Evolutionary conservation across 768 basidiomycete genomes (phyloP), one percentile per base, ranked within the genome.

Genomic region (Cyathus striatus): DNA sequence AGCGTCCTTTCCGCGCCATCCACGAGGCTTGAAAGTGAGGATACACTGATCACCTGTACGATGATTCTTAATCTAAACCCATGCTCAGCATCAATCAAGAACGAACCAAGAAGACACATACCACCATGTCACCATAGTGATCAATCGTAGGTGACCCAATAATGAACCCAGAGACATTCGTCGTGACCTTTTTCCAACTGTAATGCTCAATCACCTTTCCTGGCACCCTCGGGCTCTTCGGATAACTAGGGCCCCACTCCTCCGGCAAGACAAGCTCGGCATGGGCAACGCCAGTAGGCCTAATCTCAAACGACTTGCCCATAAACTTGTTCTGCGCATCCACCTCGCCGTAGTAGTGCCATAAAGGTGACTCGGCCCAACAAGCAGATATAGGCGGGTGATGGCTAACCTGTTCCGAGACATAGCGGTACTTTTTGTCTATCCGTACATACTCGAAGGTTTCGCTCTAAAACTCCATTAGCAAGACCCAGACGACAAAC

Each of bases 341-440:
- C 51, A 83, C 86, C 70, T 91, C 89, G 54, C 93, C 92, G 49
- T 77, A 96, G 61, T 96, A 98, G 45, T 81, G 78, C 92, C 92
- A 98, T 30, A 67, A 64, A 0, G 90, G 89, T 0, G 88, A 83
- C 62, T 98, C 93, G 1, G 87, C 88, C 81, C 89, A 95, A 60
- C 94, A 97, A 6, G 94, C 93, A 3, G 90, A 92, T 39, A 97
- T 92, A 0, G 94, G 94, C 4, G 95, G 95, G 62, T 97, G 95
- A 62, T 97, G 94, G 56, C 86, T 92, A 48, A 98, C 95, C 74
- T 98, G 94, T 58, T 99, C 95, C 1, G 90, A 92, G 25, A 95
- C 65, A 57, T 97, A 99, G 24, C 91, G 79, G 59, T 94, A 98
- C 59, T 89, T 76, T 57, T 85, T 87, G 55, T 94, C 90, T 24